These are phyloP conservation scores for Claviceps digitariae DNA, from an alignment of 2,329 filamentous ascomycete species.

Conservation along the genomic window DNA sequence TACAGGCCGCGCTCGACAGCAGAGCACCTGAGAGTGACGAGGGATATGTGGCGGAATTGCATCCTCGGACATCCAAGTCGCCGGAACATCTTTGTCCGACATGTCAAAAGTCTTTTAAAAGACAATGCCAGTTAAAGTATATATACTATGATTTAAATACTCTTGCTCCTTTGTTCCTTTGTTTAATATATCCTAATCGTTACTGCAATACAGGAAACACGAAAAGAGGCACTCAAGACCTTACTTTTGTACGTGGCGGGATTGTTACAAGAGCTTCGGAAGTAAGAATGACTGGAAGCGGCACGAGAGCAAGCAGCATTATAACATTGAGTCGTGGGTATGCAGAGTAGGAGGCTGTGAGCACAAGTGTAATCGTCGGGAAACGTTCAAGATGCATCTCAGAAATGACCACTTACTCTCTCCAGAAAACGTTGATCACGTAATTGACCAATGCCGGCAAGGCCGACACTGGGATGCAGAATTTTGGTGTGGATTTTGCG, in stretches of 20 bases:
- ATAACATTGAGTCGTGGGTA: slow-evolving; percentile 56
- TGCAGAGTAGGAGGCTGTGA: slow-evolving; percentile 47
- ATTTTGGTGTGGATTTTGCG: slow-evolving; percentile 87
- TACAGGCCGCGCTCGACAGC: not conserved
- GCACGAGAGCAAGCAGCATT: slow-evolving; percentile 73
- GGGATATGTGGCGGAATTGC: slow-evolving; percentile 4
- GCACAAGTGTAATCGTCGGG: slow-evolving; percentile 44
- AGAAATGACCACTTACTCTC: slow-evolving; percentile 28
- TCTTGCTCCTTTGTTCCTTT: not conserved
- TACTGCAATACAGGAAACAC: slow-evolving; percentile 51
- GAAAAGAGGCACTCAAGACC: slow-evolving; percentile 67
- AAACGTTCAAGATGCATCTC: slow-evolving; percentile 51
- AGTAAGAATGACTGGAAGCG: slow-evolving; percentile 92
- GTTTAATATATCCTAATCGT: not conserved
- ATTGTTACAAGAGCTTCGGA: slow-evolving; percentile 65
- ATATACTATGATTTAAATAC: slow-evolving; percentile 8
- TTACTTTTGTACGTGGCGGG: slow-evolving; percentile 64
- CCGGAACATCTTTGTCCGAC: slow-evolving; percentile 16
- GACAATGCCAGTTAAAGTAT: slow-evolving; percentile 46
- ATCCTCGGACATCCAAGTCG: not conserved
- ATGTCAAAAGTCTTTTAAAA: slow-evolving; percentile 33
- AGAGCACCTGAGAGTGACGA: not conserved
- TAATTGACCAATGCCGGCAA: slow-evolving; percentile 41
- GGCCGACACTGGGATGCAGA: slow-evolving; percentile 48
- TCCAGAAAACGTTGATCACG: slow-evolving; percentile 22